Percentiles rank a stretch among this genome's conserved stretches.
These are phyloP conservation scores for Aurantiochytrium sp. DNA, from an alignment of 108 stramenopile genomes.

Conservation along the genomic window DNA sequence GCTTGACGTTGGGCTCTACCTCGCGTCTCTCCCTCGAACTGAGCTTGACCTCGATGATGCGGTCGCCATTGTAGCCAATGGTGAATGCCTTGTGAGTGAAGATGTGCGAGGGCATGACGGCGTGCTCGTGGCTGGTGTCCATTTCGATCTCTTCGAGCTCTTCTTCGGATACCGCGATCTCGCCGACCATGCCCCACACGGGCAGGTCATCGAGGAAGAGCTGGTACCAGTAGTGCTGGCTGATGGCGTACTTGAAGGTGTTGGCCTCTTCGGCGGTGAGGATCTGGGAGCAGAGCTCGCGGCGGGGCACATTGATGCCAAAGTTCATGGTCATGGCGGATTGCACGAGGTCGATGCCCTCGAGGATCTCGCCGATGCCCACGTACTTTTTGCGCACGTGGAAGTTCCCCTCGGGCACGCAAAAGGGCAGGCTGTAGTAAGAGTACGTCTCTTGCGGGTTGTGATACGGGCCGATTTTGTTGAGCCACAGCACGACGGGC, in stretches of 20 bases:
- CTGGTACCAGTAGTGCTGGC: constrained; percentile 91
- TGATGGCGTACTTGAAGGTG: constrained; percentile 67
- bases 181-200: constrained; percentile 94
- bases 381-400: constrained; percentile 59
- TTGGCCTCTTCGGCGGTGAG: constrained; percentile 54
- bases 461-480: constrained; percentile 95
- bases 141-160: constrained; percentile 23
- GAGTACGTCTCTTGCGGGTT: constrained; percentile 98
- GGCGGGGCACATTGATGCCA: constrained; percentile 44
- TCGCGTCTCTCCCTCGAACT: constrained; percentile 72
- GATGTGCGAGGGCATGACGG: constrained; percentile 56
- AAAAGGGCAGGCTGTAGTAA: constrained; percentile 93
- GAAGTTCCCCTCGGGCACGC: constrained; percentile 80
- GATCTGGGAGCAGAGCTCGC: constrained; percentile 67
- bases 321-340: constrained; percentile 69
- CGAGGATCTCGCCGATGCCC: constrained; percentile 61
- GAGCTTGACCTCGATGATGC: constrained; percentile 87
- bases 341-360: constrained; percentile 61
- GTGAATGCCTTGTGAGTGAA: constrained; percentile 78
- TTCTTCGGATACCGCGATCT: constrained; percentile 63
- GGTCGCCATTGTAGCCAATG: constrained; percentile 83
- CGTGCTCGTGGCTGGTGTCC: constrained; percentile 45
- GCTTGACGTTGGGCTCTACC: constrained; percentile 62
- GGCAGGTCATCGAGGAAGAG: constrained; percentile 95
- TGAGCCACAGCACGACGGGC: constrained; percentile 88